phyloP scores from a whole-genome alignment of 306 rosid genomes.

The Boehmeria nivea region DNA sequence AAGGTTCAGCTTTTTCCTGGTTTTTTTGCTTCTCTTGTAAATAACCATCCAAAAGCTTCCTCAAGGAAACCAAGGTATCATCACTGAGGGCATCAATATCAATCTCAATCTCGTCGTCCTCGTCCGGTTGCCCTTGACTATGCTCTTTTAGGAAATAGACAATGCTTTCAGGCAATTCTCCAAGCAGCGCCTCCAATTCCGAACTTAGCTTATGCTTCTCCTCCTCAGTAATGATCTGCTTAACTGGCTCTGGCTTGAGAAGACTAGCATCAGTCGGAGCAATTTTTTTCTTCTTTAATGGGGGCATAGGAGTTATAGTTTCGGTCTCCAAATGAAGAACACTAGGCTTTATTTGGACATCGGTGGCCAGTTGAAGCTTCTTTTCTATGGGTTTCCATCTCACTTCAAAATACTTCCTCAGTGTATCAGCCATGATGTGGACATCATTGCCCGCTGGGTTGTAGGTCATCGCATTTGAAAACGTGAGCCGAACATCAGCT shows the following conservation, averaged over 20 bases:
- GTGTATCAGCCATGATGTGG: constrained; percentile 55
- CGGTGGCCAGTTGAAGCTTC: constrained; percentile 41
- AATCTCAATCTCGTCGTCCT: constrained; percentile 83
- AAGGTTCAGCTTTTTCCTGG: constrained; percentile 47
- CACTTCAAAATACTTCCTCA: constrained; percentile 59
- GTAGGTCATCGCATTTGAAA: constrained; percentile 80
- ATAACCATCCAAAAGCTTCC: constrained; percentile 69
- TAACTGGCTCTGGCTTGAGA: constrained; percentile 35
- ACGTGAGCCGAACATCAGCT: constrained; percentile 78
- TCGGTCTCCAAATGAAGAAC: constrained; percentile 29
- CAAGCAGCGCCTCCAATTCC: constrained; percentile 64
- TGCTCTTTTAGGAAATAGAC: constrained; percentile 70
- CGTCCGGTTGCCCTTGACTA: constrained; percentile 38
- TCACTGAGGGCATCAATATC: constrained; percentile 78
- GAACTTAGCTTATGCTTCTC: constrained; percentile 60
- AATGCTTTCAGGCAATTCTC: constrained; percentile 70
- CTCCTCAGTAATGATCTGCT: constrained; percentile 45
- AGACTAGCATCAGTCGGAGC: constrained; percentile 25
- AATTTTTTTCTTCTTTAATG: constrained; percentile 52
- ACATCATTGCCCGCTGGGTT: constrained; percentile 79
- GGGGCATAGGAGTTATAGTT: constrained; percentile 35
- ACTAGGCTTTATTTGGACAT: constrained; percentile 39
- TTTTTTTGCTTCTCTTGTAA: constrained; percentile 54
- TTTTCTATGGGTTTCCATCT: constrained; percentile 73
- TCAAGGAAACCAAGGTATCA: constrained; percentile 58